Percentiles rank a stretch among this genome's conserved stretches.
Evolutionary conservation across 1,284 basidiomycete genomes (phyloP).

Genomic region (Ustilago crameri): DNA sequence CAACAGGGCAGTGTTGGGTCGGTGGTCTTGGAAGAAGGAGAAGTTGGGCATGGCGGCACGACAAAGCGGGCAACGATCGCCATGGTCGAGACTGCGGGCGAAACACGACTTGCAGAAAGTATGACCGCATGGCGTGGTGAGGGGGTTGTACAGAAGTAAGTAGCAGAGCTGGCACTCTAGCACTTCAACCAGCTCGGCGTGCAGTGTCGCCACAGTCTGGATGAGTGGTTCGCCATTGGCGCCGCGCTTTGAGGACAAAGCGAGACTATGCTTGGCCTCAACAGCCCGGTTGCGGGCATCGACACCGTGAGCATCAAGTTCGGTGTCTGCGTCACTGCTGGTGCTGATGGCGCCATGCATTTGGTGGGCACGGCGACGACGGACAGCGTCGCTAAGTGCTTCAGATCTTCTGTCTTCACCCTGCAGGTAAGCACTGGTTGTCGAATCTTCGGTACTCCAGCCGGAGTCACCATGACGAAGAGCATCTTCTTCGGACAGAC

Average conservation of each 20-base stretch:
- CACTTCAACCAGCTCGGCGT: constrained; percentile 75
- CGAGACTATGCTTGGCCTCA: constrained; percentile 37
- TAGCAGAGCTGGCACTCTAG: constrained; percentile 92
- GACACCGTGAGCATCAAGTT: constrained; percentile 4
- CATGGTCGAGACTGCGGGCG: constrained; percentile 87
- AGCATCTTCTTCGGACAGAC: constrained; percentile 5
- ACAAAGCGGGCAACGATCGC: constrained; percentile 83
- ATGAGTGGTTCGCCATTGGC: constrained; percentile 40
- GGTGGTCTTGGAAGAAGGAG: constrained; percentile 81
- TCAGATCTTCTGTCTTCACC: constrained; percentile 5
- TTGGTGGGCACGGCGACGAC: constrained; percentile 18
- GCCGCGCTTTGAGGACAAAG: constrained; percentile 28
- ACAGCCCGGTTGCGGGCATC: constrained; percentile 4
- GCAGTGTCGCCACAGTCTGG: constrained; percentile 48
- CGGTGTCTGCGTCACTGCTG: constrained; percentile 19
- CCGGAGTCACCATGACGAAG: constrained; percentile 29
- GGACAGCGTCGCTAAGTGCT: constrained; percentile 16
- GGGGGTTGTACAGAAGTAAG: constrained; percentile 81
- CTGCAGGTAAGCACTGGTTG: constrained; percentile 4
- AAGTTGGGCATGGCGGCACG: constrained; percentile 79
- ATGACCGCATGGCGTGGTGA: constrained; percentile 94
- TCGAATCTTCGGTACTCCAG: constrained; percentile 39
- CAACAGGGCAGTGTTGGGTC: constrained; percentile 43
- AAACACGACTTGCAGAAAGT: constrained; percentile 91
- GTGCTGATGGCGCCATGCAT: constrained; percentile 1